Conservation (phyloP, 148 eudicot genomes). For the Nepenthes gracilis region DNA sequence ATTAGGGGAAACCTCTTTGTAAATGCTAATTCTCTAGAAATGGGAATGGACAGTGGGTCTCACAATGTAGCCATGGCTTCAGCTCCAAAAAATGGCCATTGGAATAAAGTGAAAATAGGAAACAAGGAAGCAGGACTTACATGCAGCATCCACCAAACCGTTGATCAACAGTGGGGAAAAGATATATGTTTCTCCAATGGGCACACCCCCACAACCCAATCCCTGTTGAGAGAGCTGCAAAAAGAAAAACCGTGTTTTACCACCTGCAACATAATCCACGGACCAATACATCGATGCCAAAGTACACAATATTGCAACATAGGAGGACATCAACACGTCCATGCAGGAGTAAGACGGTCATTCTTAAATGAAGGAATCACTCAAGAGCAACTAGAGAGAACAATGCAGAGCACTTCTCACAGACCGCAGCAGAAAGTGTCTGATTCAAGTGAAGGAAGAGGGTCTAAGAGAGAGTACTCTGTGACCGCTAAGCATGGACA, state of each 20-base stretch:
- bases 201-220: constrained; percentile 2
- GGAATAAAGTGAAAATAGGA: constrained; percentile 8
- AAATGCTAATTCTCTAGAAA: constrained; percentile 15
- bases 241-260: constrained; percentile 16
- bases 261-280: constrained; percentile 7
- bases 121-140: constrained; percentile 10
- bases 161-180: constrained; percentile 12
- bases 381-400: constrained; percentile 6
- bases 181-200: constrained; percentile 4
- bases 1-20: constrained; percentile 8
- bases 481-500: constrained; percentile 6
- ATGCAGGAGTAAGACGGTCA: constrained; percentile 12
- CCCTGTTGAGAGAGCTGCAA: constrained; percentile 8
- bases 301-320: constrained; percentile 2
- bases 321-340: constrained; percentile 8
- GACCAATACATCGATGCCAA: constrained; percentile 3
- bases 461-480: constrained; percentile 20
- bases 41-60: constrained; percentile 4
- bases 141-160: constrained; percentile 1
- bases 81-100: constrained; percentile 1
- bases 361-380: constrained; percentile 9
- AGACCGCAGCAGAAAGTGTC: constrained; percentile 8
- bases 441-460: constrained; percentile 22
- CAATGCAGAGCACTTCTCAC: constrained; percentile 13
- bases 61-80: constrained; percentile 2